Evolutionary conservation across 2,329 filamentous ascomycete genomes (phyloP).

Genomic region (Alternaria viburni): DNA sequence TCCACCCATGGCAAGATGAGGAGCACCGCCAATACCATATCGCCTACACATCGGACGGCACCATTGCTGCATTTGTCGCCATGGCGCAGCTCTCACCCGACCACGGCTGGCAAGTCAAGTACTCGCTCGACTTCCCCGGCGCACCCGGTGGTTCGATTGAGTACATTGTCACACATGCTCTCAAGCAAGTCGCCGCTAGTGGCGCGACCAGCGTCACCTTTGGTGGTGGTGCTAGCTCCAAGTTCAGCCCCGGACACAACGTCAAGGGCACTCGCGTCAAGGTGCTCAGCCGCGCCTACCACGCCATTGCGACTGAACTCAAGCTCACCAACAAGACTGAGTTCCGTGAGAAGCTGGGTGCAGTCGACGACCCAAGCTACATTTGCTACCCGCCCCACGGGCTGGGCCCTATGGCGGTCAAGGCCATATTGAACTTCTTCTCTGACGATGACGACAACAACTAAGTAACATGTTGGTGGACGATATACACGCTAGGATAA

Average conservation of each 20-base stretch:
- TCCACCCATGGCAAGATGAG: slow-evolving; percentile 84
- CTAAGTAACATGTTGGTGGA: slow-evolving; percentile 19
- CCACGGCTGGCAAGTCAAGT: slow-evolving; percentile 94
- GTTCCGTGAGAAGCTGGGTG: slow-evolving; percentile 90
- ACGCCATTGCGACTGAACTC: slow-evolving; percentile 79
- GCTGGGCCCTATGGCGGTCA: slow-evolving; percentile 78
- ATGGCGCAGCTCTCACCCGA: slow-evolving; percentile 80
- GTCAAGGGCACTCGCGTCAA: slow-evolving; percentile 80
- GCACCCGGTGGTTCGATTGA: slow-evolving; percentile 89
- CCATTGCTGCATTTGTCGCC: slow-evolving; percentile 78
- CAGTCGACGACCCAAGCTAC: slow-evolving; percentile 81
- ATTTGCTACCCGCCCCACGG: slow-evolving; percentile 90
- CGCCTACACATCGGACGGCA: slow-evolving; percentile 73
- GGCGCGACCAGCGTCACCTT: slow-evolving; percentile 79
- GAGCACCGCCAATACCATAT: slow-evolving; percentile 87
- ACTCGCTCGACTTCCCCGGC: slow-evolving; percentile 89
- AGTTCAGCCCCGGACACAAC: slow-evolving; percentile 80
- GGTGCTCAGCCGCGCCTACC: slow-evolving; percentile 82
- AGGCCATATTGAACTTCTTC: slow-evolving; percentile 90
- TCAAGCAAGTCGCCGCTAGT: slow-evolving; percentile 64
- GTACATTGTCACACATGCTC: slow-evolving; percentile 74
- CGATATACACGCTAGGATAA: slow-evolving; percentile 12
- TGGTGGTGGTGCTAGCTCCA: slow-evolving; percentile 78
- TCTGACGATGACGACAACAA: slow-evolving; percentile 65
- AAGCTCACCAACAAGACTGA: slow-evolving; percentile 83